Conservation (phyloP, 441 rosid species). For the Breynia disticha region DNA sequence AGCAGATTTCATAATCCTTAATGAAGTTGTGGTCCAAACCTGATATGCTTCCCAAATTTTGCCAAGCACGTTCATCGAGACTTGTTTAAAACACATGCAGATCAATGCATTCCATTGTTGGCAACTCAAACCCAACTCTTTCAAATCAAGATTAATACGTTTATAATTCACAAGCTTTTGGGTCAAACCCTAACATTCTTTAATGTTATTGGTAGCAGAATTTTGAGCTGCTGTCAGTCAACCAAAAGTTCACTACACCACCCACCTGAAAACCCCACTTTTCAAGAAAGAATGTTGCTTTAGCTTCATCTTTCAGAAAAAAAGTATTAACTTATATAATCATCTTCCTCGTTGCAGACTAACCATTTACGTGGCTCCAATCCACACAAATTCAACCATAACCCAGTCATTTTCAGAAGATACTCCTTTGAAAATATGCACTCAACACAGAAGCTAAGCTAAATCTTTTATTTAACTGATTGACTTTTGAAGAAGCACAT, state of each 20-base stretch:
- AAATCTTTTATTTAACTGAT: conserved; percentile 2
- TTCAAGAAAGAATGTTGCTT: not conserved
- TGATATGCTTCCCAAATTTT: too few species aligned
- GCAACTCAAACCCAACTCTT: not conserved
- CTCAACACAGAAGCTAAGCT: not conserved
- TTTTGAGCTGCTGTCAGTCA: not conserved
- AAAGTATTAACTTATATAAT: not conserved
- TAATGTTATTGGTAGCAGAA: not conserved
- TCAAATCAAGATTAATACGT: too few species aligned
- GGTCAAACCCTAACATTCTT: too few species aligned
- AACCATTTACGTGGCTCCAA: conserved; percentile 1
- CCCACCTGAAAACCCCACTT: not conserved
- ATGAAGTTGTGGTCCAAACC: conserved; percentile 1
- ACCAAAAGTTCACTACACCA: not conserved
- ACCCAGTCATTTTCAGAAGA: conserved; percentile 2
- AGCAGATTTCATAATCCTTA: not conserved
- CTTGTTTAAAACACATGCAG: not conserved
- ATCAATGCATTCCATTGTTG: not conserved
- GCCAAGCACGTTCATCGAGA: too few species aligned
- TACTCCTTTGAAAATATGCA: not conserved
- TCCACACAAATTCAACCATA: not conserved
- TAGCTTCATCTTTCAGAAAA: not conserved
- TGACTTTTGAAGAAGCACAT: conserved; percentile 7
- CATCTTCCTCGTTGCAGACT: conserved; percentile 1
- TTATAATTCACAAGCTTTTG: too few species aligned